Evolutionary conservation across 2,329 filamentous ascomycete genomes (phyloP).

Genomic region (Cytospora leucostoma): DNA sequence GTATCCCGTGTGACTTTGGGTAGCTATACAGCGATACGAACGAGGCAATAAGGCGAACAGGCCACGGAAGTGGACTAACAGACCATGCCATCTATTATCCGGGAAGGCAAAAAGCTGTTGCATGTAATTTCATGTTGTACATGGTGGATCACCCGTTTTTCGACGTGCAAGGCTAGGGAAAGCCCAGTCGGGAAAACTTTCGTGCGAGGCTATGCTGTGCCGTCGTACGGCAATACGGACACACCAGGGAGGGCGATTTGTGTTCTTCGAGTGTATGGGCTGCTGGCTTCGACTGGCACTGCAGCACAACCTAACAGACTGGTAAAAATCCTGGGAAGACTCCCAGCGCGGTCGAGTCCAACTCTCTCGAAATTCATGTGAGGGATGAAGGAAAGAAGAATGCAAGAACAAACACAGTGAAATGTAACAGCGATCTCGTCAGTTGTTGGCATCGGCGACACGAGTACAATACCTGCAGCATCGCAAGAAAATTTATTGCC

Average conservation of each 20-base stretch:
- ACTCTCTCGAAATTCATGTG: conserved; percentile 4
- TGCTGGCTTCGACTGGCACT: conserved; percentile 10
- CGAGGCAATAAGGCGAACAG: conserved; percentile 26
- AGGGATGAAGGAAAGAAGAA: neutral
- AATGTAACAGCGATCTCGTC: neutral
- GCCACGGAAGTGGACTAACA: conserved; percentile 10
- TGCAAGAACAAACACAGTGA: neutral
- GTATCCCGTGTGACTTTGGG: conserved; percentile 36
- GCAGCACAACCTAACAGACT: conserved; percentile 15
- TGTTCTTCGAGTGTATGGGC: conserved; percentile 1
- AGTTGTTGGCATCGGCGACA: neutral
- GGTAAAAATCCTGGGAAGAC: neutral
- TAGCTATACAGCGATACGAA: conserved; percentile 33
- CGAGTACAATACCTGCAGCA: neutral
- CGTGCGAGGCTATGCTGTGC: neutral
- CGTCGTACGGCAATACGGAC: neutral
- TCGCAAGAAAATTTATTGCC: neutral
- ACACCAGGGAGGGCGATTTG: neutral
- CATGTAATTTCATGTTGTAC: conserved; percentile 6
- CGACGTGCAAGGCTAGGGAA: conserved; percentile 6
- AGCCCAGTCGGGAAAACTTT: neutral
- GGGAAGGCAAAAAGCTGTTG: conserved; percentile 3
- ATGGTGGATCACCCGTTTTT: neutral
- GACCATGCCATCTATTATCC: conserved; percentile 19
- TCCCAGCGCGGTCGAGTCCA: neutral